Base-by-base conservation (phyloP, 1,284 basidiomycete genomes). In the Apiotrichum brassicae region DNA sequence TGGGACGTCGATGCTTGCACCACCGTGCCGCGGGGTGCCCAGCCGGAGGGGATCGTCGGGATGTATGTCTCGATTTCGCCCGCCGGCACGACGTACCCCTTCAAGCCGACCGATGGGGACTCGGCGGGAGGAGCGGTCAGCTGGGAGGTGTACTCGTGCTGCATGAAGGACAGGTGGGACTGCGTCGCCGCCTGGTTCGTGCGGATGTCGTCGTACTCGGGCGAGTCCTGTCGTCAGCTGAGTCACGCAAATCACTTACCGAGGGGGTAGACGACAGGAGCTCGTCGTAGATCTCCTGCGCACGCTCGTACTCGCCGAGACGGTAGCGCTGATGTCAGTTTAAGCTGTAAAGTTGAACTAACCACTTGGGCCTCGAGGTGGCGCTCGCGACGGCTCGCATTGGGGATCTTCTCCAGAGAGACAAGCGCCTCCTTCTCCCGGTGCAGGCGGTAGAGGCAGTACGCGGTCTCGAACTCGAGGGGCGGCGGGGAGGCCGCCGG, bases 331-430 rank as follows among this genome's bases (percentile, higher is more conserved):
- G 62, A 0, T 13, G 38, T 46, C 11, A 33, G 40, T 26, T 16
- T 14, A 24, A 47, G 32, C 30, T 13, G 5, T n/a, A 6, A 19
- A 2, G 23, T 14, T n/a, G 30, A 7, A 76, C 82, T 61, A 67
- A 87, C 87, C 68, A 91, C 74, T 67, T 93, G 89, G 23, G 88
- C 89, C 65, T 88, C 84, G 13, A 93, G 76, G 72, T 91, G 87
- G 39, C 81, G 63, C 30, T 82, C 77, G n/a, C 83, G 84, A 57
- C 85, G 75, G 48, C 81, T 79, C 48, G 79, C 77, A 20, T 72
- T 68, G 14, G 72, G 52, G 52, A 84, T 72, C 38, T 63, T 70
- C 2, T 75, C 66, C 25, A 92, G 68, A 18, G 82, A 72, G 3
- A 72, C 72, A 53, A 74, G 70, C 18, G 86, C 85, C 52, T 88